Percentiles rank a stretch among this genome's conserved stretches.
Evolutionary conservation across 2,329 filamentous ascomycete species (phyloP).

Genomic region (Aspergillus bombycis): DNA sequence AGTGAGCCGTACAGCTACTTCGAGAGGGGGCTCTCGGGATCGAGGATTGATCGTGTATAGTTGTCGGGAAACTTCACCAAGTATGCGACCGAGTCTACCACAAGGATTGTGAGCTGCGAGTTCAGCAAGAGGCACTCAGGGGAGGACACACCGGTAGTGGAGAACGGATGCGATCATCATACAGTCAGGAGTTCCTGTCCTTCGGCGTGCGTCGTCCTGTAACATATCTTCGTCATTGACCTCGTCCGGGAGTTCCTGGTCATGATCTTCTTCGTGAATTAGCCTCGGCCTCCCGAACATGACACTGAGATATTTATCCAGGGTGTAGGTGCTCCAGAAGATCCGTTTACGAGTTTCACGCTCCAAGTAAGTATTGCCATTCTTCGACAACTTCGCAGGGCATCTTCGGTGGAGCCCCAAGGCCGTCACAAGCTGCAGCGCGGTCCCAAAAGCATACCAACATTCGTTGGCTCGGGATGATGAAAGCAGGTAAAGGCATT

Average conservation of each 20-base stretch:
- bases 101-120: conserved; percentile 2
- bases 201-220: conserved; percentile 39
- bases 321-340: conserved; percentile 66
- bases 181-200: conserved; percentile 38
- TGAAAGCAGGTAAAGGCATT: conserved; percentile 61
- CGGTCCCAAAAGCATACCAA: conserved; percentile 63
- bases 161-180: conserved; percentile 46
- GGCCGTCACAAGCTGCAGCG: conserved; percentile 56
- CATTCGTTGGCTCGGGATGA: conserved; percentile 64
- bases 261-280: conserved; percentile 66
- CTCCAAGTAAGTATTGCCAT: conserved; percentile 37
- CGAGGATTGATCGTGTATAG: conserved; percentile 41
- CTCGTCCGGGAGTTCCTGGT: conserved; percentile 60
- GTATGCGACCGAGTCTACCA: conserved; percentile 54
- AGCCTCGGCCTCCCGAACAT: conserved; percentile 64
- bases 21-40: conserved; percentile 34
- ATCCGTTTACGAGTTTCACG: conserved; percentile 59
- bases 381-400: conserved; percentile 31
- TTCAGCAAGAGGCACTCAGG: neutral
- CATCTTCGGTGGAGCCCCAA: conserved; percentile 44
- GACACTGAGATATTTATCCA: conserved; percentile 67
- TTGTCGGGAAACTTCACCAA: conserved; percentile 52
- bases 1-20: conserved; percentile 38
- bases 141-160: conserved; percentile 36
- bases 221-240: conserved; percentile 63